Evolutionary conservation across 345 rosid species (phyloP).

Genomic region (Eucalyptus coolabah): DNA sequence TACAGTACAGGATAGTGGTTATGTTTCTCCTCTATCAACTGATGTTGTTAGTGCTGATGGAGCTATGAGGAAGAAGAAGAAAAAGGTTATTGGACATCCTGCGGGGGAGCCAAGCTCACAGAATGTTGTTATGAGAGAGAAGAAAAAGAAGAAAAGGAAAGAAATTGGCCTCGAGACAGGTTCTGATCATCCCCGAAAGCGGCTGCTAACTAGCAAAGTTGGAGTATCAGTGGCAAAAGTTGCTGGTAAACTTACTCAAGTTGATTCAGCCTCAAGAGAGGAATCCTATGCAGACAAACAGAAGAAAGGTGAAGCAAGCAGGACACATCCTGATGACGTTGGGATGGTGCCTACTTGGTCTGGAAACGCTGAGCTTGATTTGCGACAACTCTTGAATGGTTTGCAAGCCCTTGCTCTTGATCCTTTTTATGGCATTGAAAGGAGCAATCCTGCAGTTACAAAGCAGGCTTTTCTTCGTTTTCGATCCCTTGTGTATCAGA

Average conservation of each 20-base stretch:
- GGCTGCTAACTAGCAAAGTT: slow-evolving; percentile 26
- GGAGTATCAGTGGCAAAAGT: slow-evolving; percentile 2
- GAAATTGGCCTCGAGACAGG: slow-evolving; percentile 16
- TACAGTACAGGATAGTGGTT: slow-evolving; percentile 12
- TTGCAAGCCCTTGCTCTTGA: slow-evolving; percentile 69
- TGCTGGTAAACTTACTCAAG: slow-evolving; percentile 18
- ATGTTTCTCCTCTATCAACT: slow-evolving; percentile 10
- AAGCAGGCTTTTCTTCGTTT: slow-evolving; percentile 56
- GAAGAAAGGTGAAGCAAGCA: slow-evolving; percentile 26
- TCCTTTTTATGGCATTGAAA: slow-evolving; percentile 54
- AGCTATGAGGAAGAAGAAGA: slow-evolving; percentile 53
- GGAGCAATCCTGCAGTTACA: slow-evolving; percentile 26
- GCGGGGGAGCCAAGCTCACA: slow-evolving; percentile 24
- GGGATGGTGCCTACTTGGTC: slow-evolving; percentile 4
- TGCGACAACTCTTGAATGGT: slow-evolving; percentile 47
- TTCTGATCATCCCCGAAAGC: slow-evolving; percentile 36
- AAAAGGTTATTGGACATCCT: slow-evolving; percentile 38
- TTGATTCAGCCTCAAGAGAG: slow-evolving; percentile 14
- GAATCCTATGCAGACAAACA: slow-evolving; percentile 6
- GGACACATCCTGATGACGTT: background rate
- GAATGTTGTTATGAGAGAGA: slow-evolving; percentile 2
- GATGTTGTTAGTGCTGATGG: slow-evolving; percentile 18
- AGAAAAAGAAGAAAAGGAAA: slow-evolving; percentile 60
- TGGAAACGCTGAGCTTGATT: slow-evolving; percentile 24
- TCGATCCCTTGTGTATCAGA: slow-evolving; percentile 65